Base-by-base conservation (phyloP, 2,329 filamentous ascomycete species). In the Cryphonectria parasitica region DNA sequence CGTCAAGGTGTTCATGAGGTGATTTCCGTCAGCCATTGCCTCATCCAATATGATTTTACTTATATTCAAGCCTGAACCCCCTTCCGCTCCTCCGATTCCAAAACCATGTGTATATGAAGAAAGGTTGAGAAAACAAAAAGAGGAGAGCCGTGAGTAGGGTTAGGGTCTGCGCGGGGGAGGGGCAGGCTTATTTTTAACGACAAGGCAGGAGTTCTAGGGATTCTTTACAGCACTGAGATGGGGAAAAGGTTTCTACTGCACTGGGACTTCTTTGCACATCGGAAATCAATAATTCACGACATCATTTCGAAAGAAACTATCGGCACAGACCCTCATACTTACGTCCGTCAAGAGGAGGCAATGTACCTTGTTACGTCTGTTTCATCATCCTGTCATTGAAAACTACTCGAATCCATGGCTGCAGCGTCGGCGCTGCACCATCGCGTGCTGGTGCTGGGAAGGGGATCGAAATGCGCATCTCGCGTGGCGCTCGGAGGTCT, bases 121-220 rank as follows among this genome's bases (percentile, higher is more conserved):
- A 19, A 22, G 43, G 17, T 22, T 22, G 3, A 11, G 36, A 39
- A 39, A 11, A 34, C 41, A n/a, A 54, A 13, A 13, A 25, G n/a
- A 25, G 3, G n/a, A n/a, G 25, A 25, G 52, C 8, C 34, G 34
- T 34, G 25, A 56, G 31, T 36, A 39, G 58, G 58, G 58, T 61
- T 61, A 61, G 58, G 58, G 58, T 61, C 58, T 61, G 19, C 10
- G 5, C 22, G 17, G 22, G 22, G 31, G 19, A 19, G 19, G 58
- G 19, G 58, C 34, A 19, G 39, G 58, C 58, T 61, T 61, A 39
- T 61, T 61, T 39, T 34, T 25, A 61, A 61, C 58, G 31, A 39
- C 31, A 3, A 25, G 58, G 34, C 56, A 61, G 58, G 34, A 19
- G 1, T 36, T 10, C 25, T 39, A 36, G 52, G 28, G 28, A 4